Evolutionary conservation across 352 stramenopile species (phyloP), one percentile per base, ranked within the genome.

Genomic region (Phytophthora sojae): DNA sequence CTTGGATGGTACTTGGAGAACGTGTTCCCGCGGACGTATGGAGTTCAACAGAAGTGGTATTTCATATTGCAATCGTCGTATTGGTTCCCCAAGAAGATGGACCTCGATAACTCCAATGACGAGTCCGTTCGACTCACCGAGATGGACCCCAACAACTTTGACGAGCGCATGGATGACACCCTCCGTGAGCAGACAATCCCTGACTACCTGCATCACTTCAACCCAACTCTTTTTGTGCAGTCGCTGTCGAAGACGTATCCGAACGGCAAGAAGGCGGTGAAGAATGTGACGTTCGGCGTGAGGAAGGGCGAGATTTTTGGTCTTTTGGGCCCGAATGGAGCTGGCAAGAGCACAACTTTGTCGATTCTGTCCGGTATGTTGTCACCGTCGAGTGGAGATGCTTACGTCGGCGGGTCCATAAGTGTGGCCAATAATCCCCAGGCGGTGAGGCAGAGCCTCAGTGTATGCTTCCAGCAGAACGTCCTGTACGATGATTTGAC

Each of bases 341-440:
- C 94, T 7, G 96, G 96, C 14, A 99, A 99, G 63, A 99, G 96
- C 35, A 99, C 98, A 17, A 98, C 96, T 0, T 95, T 99, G 71
- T 92, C 83, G n/a, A 99, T 99, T 68, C 69, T 99, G 6, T 98
- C 96, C 26, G 97, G 97, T 17, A 95, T 98, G 57, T 49, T 99
- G 3, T 76, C 84, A 0, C 91, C 96, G 3, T 95, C 91, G 0
- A 69, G 55, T 26, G 92, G 91, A 6, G 79, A 93, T 56, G 87
- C 86, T 2, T 90, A 85, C 30, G 82, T 94, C 12, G 72, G 82
- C 32, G 86, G 81, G 0, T 77, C 75, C 0, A 79, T 67, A 29
- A 90, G 85, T 26, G 85, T 95, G 6, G 75, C 67, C 0, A 64
- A 57, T 4, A 72, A 92, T 37, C 82, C 84, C 1, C 64, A 80